phyloP scores from a whole-genome alignment of 2,329 filamentous ascomycete species.

The Calonectria leucothoes region DNA sequence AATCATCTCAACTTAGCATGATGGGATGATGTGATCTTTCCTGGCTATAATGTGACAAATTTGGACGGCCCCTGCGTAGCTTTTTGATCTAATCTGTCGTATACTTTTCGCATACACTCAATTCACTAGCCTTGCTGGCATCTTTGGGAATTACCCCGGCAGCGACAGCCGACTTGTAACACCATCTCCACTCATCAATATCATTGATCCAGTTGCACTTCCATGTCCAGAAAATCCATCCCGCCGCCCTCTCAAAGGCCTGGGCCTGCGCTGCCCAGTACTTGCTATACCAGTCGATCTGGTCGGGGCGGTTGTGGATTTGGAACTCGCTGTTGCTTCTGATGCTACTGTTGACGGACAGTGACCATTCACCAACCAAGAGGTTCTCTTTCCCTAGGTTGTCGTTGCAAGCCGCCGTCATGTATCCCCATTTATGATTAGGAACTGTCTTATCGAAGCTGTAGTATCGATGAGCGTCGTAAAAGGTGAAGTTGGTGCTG shows the following conservation, averaged over 20 bases:
- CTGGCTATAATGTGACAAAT: too few species aligned
- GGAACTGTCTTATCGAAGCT: conserved; percentile 62
- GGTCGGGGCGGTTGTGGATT: conserved; percentile 43
- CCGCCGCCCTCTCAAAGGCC: conserved; percentile 64
- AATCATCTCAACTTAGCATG: too few species aligned
- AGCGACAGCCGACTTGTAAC: conserved; percentile 50
- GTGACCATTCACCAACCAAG: conserved; percentile 69
- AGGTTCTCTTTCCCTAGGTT: conserved; percentile 53
- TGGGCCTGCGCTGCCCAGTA: conserved; percentile 69
- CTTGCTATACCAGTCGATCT: conserved; percentile 62
- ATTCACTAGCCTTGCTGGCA: conserved; percentile 27
- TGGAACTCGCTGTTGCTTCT: conserved; percentile 58
- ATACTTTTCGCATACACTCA: conserved; percentile 8
- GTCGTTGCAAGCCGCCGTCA: conserved; percentile 61
- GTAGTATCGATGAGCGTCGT: conserved; percentile 70
- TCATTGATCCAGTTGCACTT: conserved; percentile 54
- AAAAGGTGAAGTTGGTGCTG: conserved; percentile 58
- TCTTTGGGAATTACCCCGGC: conserved; percentile 43
- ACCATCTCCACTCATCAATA: conserved; percentile 61
- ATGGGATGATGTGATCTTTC: too few species aligned
- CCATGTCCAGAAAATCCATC: conserved; percentile 73
- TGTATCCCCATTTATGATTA: conserved; percentile 60
- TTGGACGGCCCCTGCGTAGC: too few species aligned
- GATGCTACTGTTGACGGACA: conserved; percentile 62
- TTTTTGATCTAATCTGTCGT: neutral